Conservation (phyloP, 441 rosid species). For the Populus hybrid region DNA sequence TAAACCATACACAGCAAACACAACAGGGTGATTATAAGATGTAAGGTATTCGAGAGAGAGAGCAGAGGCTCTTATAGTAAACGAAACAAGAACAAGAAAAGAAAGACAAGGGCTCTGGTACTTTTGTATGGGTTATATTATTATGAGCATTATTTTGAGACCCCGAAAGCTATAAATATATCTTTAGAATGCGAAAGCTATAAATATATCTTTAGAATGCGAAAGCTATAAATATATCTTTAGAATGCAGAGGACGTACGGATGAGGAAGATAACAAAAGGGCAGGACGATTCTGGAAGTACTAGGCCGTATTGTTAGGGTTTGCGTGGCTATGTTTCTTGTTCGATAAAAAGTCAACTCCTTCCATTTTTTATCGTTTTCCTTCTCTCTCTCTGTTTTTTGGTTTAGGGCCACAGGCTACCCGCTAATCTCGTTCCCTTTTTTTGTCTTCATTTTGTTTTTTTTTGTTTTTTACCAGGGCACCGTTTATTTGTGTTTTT, state of each 20-base stretch:
- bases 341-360: slow-evolving; percentile 30
- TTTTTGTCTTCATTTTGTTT: not conserved
- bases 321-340: slow-evolving; percentile 24
- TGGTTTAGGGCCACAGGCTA: not conserved
- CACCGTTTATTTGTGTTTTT: no score
- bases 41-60: not conserved
- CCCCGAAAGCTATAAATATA: not conserved
- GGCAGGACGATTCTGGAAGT: slow-evolving; percentile 11
- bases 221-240: not conserved
- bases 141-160: no score
- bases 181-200: no score
- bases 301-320: slow-evolving; percentile 14
- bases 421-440: slow-evolving; percentile 8
- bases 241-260: slow-evolving; percentile 5
- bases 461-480: no score
- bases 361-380: not conserved
- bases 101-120: not conserved
- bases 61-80: not conserved
- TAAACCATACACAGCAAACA: no score
- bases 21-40: no score
- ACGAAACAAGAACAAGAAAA: not conserved
- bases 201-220: no score
- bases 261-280: slow-evolving; percentile 9
- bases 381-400: not conserved
- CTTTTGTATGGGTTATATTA: not conserved